Percentiles rank a stretch among this genome's conserved stretches.
phyloP scores from a whole-genome alignment of 2,329 filamentous ascomycete species.

The Diaporthe ampelina region DNA sequence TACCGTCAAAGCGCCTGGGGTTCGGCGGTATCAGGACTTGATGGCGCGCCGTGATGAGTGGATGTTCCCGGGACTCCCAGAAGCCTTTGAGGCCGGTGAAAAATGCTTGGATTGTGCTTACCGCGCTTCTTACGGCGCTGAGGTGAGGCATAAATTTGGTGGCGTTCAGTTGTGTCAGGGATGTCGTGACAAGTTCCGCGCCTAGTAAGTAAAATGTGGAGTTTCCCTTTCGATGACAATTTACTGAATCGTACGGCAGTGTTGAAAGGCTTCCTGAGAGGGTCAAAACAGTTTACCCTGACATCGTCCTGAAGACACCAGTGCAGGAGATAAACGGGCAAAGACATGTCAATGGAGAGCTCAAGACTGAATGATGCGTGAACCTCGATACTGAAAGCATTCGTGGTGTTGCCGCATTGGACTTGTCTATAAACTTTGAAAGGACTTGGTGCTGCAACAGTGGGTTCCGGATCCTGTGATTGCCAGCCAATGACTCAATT shows the following conservation, averaged over 20 bases:
- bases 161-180: constrained; percentile 41
- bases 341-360: background rate
- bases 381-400: background rate
- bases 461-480: background rate
- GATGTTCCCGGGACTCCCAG: constrained; percentile 43
- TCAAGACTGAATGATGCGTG: background rate
- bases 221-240: background rate
- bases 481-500: too few species aligned
- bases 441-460: background rate
- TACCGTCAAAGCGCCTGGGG: background rate
- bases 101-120: constrained; percentile 39
- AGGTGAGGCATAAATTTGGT: constrained; percentile 38
- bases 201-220: background rate
- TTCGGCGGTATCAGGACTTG: constrained; percentile 38
- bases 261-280: background rate
- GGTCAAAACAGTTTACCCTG: background rate
- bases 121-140: constrained; percentile 40
- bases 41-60: constrained; percentile 38
- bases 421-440: too few species aligned
- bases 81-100: constrained; percentile 38
- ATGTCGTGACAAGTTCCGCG: constrained; percentile 13
- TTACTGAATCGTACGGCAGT: background rate
- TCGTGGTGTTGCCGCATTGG: background rate
- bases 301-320: background rate
- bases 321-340: background rate